Percentiles rank a stretch among this genome's conserved stretches.
These are phyloP conservation scores for Coemansia sp. DNA, from an alignment of 192 early-diverging fungal species.

Conservation along the genomic window DNA sequence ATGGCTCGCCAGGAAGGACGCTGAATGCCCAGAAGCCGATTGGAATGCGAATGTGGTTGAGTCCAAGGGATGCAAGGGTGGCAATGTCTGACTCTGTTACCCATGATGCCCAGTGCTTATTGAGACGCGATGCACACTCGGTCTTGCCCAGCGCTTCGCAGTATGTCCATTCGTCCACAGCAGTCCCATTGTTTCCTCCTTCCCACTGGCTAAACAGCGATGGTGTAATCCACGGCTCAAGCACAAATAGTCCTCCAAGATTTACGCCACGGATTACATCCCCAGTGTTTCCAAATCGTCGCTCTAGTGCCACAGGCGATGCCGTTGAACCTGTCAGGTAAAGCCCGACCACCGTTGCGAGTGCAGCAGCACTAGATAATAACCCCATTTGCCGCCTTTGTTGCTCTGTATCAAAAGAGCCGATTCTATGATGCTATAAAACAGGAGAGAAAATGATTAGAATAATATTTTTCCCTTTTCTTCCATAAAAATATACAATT, in stretches of 20 bases:
- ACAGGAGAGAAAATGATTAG: too few relatives aligned
- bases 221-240: slow-evolving; percentile 63
- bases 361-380: slow-evolving; percentile 5
- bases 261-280: slow-evolving; percentile 60
- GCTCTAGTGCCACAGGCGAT: slow-evolving; percentile 15
- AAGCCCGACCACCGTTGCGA: slow-evolving; percentile 3
- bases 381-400: slow-evolving; percentile 15
- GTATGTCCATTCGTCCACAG: slow-evolving; percentile 63
- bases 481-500: too few relatives aligned
- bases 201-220: slow-evolving; percentile 55
- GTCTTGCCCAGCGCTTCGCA: slow-evolving; percentile 50
- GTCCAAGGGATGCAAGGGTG: slow-evolving; percentile 42
- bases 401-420: too few relatives aligned
- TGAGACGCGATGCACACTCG: slow-evolving; percentile 29
- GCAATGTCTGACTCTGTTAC: slow-evolving; percentile 59
- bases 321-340: neutral
- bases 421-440: too few relatives aligned
- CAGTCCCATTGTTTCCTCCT: slow-evolving; percentile 21
- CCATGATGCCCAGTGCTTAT: slow-evolving; percentile 59
- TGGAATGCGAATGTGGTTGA: slow-evolving; percentile 63
- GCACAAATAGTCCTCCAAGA: slow-evolving; percentile 61
- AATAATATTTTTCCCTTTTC: too few relatives aligned
- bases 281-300: slow-evolving; percentile 32
- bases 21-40: slow-evolving; percentile 66
- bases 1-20: slow-evolving; percentile 55